phyloP scores from a whole-genome alignment of 805 yeast genomes.

The Candida schatavii region DNA sequence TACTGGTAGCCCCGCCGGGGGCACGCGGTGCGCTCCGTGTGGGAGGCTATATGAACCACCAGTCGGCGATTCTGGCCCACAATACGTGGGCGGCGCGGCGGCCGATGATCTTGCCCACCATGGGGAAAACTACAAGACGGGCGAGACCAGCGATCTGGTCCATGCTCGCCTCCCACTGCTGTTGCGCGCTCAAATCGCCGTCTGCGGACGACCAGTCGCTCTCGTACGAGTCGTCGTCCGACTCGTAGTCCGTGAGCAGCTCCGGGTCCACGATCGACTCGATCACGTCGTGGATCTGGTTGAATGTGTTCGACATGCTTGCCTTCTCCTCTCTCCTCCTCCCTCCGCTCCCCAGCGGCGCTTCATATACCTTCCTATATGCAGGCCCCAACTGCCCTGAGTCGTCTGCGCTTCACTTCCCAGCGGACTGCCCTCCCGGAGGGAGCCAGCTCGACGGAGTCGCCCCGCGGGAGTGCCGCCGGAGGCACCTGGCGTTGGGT shows the following conservation, averaged over 20 bases:
- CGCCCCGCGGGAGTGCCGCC: too few relatives aligned
- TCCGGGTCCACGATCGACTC: neutral
- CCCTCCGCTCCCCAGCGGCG: too few relatives aligned
- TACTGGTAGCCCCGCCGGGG: too few relatives aligned
- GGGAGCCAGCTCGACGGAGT: too few relatives aligned
- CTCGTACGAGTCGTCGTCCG: constrained; percentile 13
- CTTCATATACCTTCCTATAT: neutral
- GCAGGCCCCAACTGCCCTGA: neutral
- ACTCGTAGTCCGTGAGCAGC: constrained; percentile 7
- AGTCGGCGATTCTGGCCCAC: constrained; percentile 35
- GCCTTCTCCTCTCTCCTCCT: too few relatives aligned
- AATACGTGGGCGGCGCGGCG: constrained; percentile 50
- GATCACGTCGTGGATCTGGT: constrained; percentile 1
- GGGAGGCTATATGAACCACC: constrained; percentile 23
- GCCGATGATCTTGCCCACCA: constrained; percentile 66
- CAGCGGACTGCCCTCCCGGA: too few relatives aligned
- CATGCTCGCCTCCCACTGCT: constrained; percentile 73
- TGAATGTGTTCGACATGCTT: neutral
- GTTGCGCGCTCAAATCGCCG: constrained; percentile 48
- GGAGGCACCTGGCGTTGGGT: too few relatives aligned
- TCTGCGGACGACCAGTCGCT: constrained; percentile 8
- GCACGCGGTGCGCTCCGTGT: neutral
- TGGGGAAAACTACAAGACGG: constrained; percentile 59
- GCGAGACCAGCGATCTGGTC: constrained; percentile 57
- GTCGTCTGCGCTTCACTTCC: neutral